Conservation (phyloP, 225 moss, liverwort and hornwort species). For the Ulota crispa region DNA sequence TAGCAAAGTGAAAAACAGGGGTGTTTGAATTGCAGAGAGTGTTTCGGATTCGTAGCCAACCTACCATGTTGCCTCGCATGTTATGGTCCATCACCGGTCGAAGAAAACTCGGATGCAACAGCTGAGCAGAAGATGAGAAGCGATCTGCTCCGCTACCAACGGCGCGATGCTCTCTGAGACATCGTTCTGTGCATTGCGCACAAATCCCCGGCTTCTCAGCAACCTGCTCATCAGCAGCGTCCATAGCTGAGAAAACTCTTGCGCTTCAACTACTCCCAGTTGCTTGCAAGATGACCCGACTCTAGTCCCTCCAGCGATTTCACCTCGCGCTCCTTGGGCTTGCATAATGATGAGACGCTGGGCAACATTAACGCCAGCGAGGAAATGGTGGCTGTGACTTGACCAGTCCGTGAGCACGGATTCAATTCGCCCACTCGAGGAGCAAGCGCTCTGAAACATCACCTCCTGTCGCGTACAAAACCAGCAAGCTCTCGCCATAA, state of each 20-base stretch:
- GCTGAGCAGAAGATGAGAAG: background rate
- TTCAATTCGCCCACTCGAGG: slow-evolving; percentile 1
- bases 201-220: slow-evolving; percentile 12
- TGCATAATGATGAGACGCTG: background rate
- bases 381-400: slow-evolving; percentile 15
- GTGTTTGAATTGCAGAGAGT: background rate
- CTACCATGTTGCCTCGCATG: slow-evolving; percentile 29
- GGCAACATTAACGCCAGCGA: background rate
- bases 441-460: background rate
- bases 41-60: background rate
- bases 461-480: background rate
- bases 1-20: background rate
- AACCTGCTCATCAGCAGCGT: slow-evolving; percentile 2
- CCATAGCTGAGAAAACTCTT: slow-evolving; percentile 18
- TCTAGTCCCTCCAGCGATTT: background rate
- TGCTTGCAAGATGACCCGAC: background rate
- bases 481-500: background rate
- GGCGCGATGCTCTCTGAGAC: slow-evolving; percentile 22
- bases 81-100: slow-evolving; percentile 33
- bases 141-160: background rate
- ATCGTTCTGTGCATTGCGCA: slow-evolving; percentile 23
- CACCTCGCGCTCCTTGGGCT: background rate
- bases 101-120: slow-evolving; percentile 23
- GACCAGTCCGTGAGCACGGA: background rate
- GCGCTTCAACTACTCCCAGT: background rate